These are phyloP conservation scores for Trichoderma sp. DNA, from an alignment of 2,329 filamentous ascomycete species.

Conservation along the genomic window DNA sequence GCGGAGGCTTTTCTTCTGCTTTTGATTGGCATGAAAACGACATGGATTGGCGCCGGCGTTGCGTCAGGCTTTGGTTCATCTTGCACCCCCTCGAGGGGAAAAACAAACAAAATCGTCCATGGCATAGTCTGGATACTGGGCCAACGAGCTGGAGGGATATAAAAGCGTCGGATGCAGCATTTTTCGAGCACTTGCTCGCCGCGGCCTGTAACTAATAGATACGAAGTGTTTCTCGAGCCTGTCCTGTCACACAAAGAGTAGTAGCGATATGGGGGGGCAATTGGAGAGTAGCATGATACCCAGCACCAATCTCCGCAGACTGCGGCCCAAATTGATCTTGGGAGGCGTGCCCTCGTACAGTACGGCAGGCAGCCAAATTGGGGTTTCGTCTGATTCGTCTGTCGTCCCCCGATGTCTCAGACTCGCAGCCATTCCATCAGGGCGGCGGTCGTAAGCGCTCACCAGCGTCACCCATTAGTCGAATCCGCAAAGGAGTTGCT, in stretches of 20 bases:
- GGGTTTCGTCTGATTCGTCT: background rate
- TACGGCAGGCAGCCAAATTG: background rate
- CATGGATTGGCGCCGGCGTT: constrained; percentile 25
- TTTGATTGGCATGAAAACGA: constrained; percentile 6
- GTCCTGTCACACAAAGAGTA: background rate
- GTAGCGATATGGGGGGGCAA: background rate
- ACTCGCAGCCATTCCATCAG: constrained; percentile 13
- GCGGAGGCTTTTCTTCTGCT: background rate
- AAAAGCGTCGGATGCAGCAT: constrained; percentile 1
- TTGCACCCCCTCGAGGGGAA: constrained; percentile 11
- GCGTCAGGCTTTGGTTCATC: constrained; percentile 17
- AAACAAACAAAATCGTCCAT: constrained; percentile 9
- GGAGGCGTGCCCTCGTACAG: background rate
- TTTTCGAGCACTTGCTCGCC: constrained; percentile 18
- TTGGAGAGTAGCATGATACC: constrained; percentile 13
- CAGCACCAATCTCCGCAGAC: constrained; percentile 1
- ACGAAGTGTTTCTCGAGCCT: background rate
- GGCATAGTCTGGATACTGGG: background rate
- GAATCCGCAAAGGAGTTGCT: background rate
- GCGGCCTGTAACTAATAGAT: constrained; percentile 19
- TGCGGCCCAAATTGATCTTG: background rate
- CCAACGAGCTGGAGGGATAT: constrained; percentile 8
- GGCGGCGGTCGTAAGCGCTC: constrained; percentile 14
- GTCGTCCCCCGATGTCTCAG: constrained; percentile 11
- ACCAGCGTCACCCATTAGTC: background rate